phyloP scores from a whole-genome alignment of 129 eudicot genomes.

The Logfia minima region DNA sequence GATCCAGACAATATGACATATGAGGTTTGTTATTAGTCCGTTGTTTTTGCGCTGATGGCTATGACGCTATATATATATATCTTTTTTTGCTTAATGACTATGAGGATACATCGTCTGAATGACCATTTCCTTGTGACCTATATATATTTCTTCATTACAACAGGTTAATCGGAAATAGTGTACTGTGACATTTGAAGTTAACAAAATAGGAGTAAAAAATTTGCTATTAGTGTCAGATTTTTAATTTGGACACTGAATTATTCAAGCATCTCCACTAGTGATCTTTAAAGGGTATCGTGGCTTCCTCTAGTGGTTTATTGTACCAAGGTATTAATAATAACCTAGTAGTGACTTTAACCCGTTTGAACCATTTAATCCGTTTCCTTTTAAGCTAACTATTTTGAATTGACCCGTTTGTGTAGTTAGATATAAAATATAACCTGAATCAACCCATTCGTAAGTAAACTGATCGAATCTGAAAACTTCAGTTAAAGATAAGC shows the following conservation, averaged over 20 bases:
- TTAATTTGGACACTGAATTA: constrained; percentile 7
- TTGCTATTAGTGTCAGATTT: neutral
- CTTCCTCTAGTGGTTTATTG: neutral
- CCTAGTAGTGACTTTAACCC: neutral
- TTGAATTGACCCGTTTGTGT: neutral
- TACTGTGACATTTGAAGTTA: neutral
- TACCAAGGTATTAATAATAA: neutral
- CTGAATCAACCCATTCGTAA: neutral
- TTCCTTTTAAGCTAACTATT: neutral
- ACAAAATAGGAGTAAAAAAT: neutral
- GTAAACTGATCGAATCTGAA: neutral
- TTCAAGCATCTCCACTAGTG: neutral
- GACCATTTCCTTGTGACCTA: neutral
- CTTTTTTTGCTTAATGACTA: neutral
- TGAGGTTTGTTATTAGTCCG: constrained; percentile 51
- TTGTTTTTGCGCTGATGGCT: neutral
- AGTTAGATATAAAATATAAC: neutral
- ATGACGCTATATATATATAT: neutral
- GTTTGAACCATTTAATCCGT: neutral
- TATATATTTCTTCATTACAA: neutral
- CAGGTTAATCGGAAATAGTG: neutral
- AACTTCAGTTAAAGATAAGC: neutral
- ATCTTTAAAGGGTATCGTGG: neutral
- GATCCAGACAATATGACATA: constrained; percentile 94
- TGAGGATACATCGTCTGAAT: neutral